A percentile compares a stretch with the other conserved stretches of the same genome.
Conservation (phyloP, 2,329 filamentous ascomycete species). For the Fusarium illudens region DNA sequence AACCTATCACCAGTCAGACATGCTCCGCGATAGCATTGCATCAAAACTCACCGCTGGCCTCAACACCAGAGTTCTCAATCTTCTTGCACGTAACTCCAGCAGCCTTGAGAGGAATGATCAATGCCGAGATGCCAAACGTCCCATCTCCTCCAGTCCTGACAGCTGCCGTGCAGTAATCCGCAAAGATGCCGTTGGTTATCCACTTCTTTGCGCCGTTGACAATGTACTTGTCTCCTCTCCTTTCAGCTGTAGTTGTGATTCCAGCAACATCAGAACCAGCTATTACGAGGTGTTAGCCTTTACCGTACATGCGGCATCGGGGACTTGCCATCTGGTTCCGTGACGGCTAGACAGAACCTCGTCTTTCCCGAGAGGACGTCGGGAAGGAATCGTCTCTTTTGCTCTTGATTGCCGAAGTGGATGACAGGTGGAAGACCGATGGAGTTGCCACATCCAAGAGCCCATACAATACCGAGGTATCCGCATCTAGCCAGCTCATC, state of each 20-base stretch:
- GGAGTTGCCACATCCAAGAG: not conserved
- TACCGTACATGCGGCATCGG: rapidly evolving
- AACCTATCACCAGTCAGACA: not conserved
- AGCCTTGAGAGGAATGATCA: not conserved
- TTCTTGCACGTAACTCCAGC: not conserved
- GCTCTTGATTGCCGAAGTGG: not conserved
- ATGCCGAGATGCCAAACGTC: not conserved
- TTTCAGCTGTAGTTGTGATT: not conserved
- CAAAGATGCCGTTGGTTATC: not conserved
- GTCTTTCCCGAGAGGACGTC: not conserved
- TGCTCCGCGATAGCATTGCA: not conserved
- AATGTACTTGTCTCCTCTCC: not conserved
- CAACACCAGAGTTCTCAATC: not conserved
- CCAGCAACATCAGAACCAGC: not conserved
- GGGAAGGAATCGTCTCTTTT: not conserved
- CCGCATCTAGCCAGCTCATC: not conserved
- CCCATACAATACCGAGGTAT: not conserved
- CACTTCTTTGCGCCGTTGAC: not conserved
- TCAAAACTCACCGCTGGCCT: not conserved
- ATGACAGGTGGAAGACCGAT: not conserved
- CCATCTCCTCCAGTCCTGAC: not conserved
- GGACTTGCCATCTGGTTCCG: not conserved
- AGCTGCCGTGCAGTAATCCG: not conserved
- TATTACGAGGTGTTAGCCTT: not conserved
- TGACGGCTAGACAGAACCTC: not conserved